These are phyloP conservation scores for Rhizopus delemar DNA, from an alignment of 371 early-diverging fungal genomes.

Conservation along the genomic window DNA sequence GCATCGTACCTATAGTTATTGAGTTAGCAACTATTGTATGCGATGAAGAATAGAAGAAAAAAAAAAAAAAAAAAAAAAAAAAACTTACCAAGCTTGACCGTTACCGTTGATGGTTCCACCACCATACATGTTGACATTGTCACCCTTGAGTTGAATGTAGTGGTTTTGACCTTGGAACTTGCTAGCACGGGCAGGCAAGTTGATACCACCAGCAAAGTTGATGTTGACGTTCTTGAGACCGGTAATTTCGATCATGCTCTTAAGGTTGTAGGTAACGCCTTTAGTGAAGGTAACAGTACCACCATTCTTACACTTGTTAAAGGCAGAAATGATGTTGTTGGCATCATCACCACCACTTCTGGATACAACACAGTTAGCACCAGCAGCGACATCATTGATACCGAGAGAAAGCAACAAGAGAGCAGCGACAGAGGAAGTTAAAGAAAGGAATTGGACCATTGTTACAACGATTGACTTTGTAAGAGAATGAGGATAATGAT, in stretches of 20 bases:
- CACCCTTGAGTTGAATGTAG: slow-evolving; percentile 30
- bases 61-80: too few species aligned
- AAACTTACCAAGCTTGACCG: slow-evolving; percentile 34
- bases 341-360: slow-evolving; percentile 28
- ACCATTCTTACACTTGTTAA: slow-evolving; percentile 32
- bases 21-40: neutral
- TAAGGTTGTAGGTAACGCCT: slow-evolving; percentile 31
- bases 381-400: neutral
- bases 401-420: neutral
- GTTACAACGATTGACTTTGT: too few species aligned
- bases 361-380: slow-evolving; percentile 26
- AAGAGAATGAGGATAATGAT: too few species aligned
- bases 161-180: slow-evolving; percentile 27
- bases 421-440: neutral
- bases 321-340: slow-evolving; percentile 27
- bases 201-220: slow-evolving; percentile 31
- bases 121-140: slow-evolving; percentile 28
- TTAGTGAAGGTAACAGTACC: slow-evolving; percentile 33
- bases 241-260: slow-evolving; percentile 19
- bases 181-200: slow-evolving; percentile 25
- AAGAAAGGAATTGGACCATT: neutral
- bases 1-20: slow-evolving; percentile 15
- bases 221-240: slow-evolving; percentile 33
- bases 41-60: neutral
- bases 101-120: slow-evolving; percentile 24